Evolutionary conservation across 2,329 filamentous ascomycete genomes (phyloP), one percentile per base, ranked within the genome.

Genomic region (Penicillium sclerotiorum): DNA sequence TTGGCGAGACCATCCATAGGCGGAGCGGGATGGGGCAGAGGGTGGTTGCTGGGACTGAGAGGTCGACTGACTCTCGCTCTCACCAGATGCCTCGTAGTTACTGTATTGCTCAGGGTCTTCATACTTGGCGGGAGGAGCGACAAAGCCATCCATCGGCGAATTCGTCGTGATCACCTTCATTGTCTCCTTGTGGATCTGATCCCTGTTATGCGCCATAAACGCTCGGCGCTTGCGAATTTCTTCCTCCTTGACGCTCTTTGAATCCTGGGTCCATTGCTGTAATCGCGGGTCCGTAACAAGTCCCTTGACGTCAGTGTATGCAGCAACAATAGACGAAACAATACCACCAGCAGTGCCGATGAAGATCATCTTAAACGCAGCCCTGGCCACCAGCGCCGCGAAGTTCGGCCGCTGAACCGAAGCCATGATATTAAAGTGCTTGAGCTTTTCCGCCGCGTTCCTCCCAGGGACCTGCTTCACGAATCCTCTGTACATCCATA

Each of bases 31-130:
- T 11, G 43, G 36, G 17, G 38, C 15, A 17, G 17, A 36, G n/a
- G 8, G 15, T 9, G 42, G 30, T 13, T 21, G n/a, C 8, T 22
- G 23, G 39, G 33, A 30, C 2, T 46, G 17, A 38, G 27, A 38
- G 4, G 33, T 30, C 12, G 22, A n/a, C 5, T 30, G 28, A 18
- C 13, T 22, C 12, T 15, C 27, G 20, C 22, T 33, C 11, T 15
- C 40, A 21, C 15, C 11, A 20, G 43, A 30, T 20, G 22, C n/a
- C 6, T 21, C 23, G 17, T 46, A 46, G n/a, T n/a, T n/a, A 9
- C 15, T 17, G 35, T 38, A 37, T 27, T 46, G 43, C 22, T 43
- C 15, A n/a, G n/a, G n/a, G n/a, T n/a, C n/a, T n/a, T n/a, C n/a
- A 5, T 37, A n/a, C 13, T 37, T 22, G 15, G 33, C 17, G 17